Conservation (phyloP, 495 filamentous ascomycete species). For the Trichoderma orchidacearum region DNA sequence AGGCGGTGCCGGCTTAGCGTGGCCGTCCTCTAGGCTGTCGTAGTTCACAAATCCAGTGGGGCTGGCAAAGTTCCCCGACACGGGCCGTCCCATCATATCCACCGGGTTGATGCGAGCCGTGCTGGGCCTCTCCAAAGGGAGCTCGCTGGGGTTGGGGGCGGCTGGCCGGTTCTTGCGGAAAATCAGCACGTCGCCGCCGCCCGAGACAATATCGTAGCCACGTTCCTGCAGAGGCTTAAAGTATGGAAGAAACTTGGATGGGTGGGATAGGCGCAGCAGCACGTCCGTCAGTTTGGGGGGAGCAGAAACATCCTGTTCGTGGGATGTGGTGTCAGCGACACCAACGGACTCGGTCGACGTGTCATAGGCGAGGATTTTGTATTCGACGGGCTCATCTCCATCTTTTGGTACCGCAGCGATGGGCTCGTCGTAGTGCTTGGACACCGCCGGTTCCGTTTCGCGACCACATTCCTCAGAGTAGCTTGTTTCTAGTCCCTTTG, state of each 20-base stretch:
- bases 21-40: constrained; percentile 16
- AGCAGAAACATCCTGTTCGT: constrained; percentile 28
- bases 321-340: constrained; percentile 48
- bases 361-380: constrained; percentile 66
- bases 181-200: constrained; percentile 55
- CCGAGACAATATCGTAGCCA: constrained; percentile 63
- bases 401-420: background rate
- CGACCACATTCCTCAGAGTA: constrained; percentile 19
- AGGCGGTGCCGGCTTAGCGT: constrained; percentile 9
- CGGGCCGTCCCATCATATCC: constrained; percentile 36
- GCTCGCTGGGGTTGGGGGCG: constrained; percentile 1
- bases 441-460: constrained; percentile 9
- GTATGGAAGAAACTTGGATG: constrained; percentile 58
- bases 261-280: constrained; percentile 52
- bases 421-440: constrained; percentile 11
- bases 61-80: constrained; percentile 38
- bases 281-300: constrained; percentile 45
- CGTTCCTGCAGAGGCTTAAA: constrained; percentile 48
- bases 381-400: constrained; percentile 32
- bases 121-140: background rate
- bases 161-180: constrained; percentile 45
- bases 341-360: constrained; percentile 44
- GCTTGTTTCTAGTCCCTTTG: constrained; percentile 21
- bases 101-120: constrained; percentile 33
- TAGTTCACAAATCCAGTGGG: constrained; percentile 47